Evolutionary conservation across 768 basidiomycete genomes (phyloP).

Genomic region (Mycena capillaripes): DNA sequence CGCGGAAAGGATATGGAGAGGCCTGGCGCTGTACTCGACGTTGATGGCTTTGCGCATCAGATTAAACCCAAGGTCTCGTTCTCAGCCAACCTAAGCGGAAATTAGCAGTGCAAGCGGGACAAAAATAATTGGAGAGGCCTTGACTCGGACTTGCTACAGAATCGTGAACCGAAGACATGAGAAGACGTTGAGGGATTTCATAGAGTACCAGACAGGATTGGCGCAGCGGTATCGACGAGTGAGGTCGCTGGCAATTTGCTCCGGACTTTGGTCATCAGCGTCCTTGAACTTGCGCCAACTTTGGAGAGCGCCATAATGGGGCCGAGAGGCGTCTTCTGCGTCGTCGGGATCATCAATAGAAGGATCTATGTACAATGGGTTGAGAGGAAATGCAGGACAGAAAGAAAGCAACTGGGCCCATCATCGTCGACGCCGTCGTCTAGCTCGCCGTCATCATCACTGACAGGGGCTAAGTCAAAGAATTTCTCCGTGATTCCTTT

Average conservation of each 20-base stretch:
- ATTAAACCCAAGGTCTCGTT: slow-evolving; percentile 93
- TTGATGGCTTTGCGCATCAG: slow-evolving; percentile 95
- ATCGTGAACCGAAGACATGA: slow-evolving; percentile 98
- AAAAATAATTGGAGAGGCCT: slow-evolving; percentile 66
- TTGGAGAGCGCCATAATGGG: slow-evolving; percentile 79
- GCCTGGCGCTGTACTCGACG: slow-evolving; percentile 81
- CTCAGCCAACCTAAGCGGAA: slow-evolving; percentile 80
- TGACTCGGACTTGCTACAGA: slow-evolving; percentile 95
- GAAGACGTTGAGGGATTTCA: slow-evolving; percentile 89
- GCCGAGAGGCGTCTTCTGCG: slow-evolving; percentile 71
- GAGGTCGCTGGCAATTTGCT: slow-evolving; percentile 86
- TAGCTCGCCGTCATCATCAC: slow-evolving; percentile 95
- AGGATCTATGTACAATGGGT: slow-evolving; percentile 59
- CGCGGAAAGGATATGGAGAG: slow-evolving; percentile 90
- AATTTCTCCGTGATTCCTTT: slow-evolving; percentile 80
- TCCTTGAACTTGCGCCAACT: slow-evolving; percentile 72
- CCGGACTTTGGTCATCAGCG: slow-evolving; percentile 83
- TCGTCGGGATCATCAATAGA: slow-evolving; percentile 82
- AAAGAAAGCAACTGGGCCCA: slow-evolving; percentile 46
- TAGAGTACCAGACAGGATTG: slow-evolving; percentile 81
- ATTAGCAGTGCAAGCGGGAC: background rate
- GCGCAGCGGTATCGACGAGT: slow-evolving; percentile 82
- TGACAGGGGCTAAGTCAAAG: slow-evolving; percentile 96
- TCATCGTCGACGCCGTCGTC: slow-evolving; percentile 87
- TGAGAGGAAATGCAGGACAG: slow-evolving; percentile 3